These are phyloP conservation scores for Trametes polyzona DNA, from an alignment of 1,284 basidiomycete species.

Conservation along the genomic window DNA sequence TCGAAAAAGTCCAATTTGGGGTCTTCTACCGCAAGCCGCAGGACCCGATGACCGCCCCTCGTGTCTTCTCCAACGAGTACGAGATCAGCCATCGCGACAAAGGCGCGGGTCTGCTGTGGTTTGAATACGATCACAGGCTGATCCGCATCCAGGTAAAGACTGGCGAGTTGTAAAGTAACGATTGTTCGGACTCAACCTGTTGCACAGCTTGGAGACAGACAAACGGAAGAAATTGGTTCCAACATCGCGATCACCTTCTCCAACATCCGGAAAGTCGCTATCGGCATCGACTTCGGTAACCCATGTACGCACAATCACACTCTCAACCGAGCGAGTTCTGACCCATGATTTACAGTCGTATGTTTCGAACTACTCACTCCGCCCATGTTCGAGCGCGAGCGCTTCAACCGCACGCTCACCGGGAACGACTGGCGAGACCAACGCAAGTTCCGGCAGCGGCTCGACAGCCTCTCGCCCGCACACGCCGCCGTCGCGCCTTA, in stretches of 20 bases:
- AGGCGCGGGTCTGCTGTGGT: slow-evolving; percentile 55
- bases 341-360: slow-evolving; percentile 45
- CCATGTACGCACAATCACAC: slow-evolving; percentile 38
- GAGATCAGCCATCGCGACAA: slow-evolving; percentile 41
- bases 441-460: slow-evolving; percentile 54
- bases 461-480: slow-evolving; percentile 55
- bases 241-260: slow-evolving; percentile 58
- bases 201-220: slow-evolving; percentile 56
- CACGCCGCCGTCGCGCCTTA: slow-evolving; percentile 64
- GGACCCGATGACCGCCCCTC: slow-evolving; percentile 41
- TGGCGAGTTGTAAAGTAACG: neutral
- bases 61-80: slow-evolving; percentile 69
- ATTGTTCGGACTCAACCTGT: neutral
- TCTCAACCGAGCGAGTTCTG: neutral
- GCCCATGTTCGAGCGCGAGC: slow-evolving; percentile 60
- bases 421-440: slow-evolving; percentile 42
- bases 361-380: slow-evolving; percentile 68
- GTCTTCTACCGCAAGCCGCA: slow-evolving; percentile 45
- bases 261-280: slow-evolving; percentile 61
- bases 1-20: slow-evolving; percentile 67
- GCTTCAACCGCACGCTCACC: slow-evolving; percentile 55
- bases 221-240: slow-evolving; percentile 52
- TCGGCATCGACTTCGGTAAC: slow-evolving; percentile 55
- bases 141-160: slow-evolving; percentile 60
- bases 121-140: slow-evolving; percentile 68